Base-by-base conservation (phyloP, 2,329 filamentous ascomycete genomes). In the Metarhizium robertsii region DNA sequence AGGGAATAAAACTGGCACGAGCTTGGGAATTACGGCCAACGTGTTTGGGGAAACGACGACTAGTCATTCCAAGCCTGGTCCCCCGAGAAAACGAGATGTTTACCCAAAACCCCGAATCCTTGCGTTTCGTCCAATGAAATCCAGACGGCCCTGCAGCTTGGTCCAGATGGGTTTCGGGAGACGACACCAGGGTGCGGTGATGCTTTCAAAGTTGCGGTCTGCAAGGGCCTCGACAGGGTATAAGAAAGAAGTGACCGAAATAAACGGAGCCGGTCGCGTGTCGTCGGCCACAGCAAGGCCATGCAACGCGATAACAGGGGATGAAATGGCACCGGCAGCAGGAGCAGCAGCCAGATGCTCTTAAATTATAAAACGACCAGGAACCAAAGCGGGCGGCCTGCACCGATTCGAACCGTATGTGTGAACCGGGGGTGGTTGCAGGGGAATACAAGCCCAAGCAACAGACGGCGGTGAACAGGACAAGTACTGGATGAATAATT, bases 131-230 rank as follows among this genome's bases (percentile, higher is more conserved):
- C 25, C 25, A 25, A 25, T 25, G 25, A 25, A 25, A 25, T 25
- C 25, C 3, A 25, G 25, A 25, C 25, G 25, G 25, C 25, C 25
- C 25, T 25, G 25, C 25, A 25, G 25, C 25, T 25, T 25, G 25
- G 25, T 25, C 25, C 25, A 25, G 25, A 25, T 25, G 4, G 25
- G 25, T 25, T 25, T 25, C 25, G 25, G 25, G 25, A 25, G 25
- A 25, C 25, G 25, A 25, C 25, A 25, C 25, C 25, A 25, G 25
- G 32, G 7, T 18, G 18, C 36, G 45, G 32, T 53, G 29, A 40
- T 52, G 36, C 42, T 13, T 47, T 25, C 30, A 48, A 55, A 55
- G 53, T 55, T 55, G 53, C 53, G 53, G 53, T 55, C 53, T 55
- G 53, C 40, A 52, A 46, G 48, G 48, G 16, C 32, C 25, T 43